Percentiles rank a stretch among this genome's conserved stretches.
These are phyloP conservation scores for Clarireedia monteithiana DNA, from an alignment of 2,329 filamentous ascomycete genomes.

Conservation along the genomic window DNA sequence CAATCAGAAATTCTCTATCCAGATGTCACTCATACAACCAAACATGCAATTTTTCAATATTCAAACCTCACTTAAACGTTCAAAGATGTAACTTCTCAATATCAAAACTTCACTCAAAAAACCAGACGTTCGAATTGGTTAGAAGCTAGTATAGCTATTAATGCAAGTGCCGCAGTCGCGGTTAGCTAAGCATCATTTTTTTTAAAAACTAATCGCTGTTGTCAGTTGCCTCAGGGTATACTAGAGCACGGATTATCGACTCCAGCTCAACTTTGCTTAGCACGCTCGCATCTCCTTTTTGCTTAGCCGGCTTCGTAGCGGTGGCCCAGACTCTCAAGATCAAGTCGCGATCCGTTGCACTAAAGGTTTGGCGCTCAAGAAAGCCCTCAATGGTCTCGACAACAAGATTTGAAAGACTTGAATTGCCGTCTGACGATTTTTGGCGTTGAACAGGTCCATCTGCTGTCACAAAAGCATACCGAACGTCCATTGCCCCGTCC, in stretches of 20 bases:
- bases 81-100: too few species aligned
- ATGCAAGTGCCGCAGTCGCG: too few species aligned
- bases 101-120: too few species aligned
- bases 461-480: slow-evolving; percentile 2
- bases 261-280: neutral
- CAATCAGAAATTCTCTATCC: too few species aligned
- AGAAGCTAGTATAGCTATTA: too few species aligned
- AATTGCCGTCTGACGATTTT: neutral
- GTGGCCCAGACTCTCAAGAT: neutral
- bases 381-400: neutral
- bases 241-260: neutral
- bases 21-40: too few species aligned
- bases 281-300: neutral
- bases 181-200: too few species aligned
- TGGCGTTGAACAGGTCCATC: neutral
- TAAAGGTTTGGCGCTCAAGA: neutral
- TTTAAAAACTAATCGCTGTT: too few species aligned
- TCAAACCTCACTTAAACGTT: too few species aligned
- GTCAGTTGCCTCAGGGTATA: neutral
- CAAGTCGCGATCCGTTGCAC: neutral
- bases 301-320: neutral
- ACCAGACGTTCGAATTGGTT: too few species aligned
- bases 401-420: neutral
- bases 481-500: neutral
- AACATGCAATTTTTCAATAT: too few species aligned